Percentiles rank a stretch among this genome's conserved stretches.
Conservation (phyloP, 1,139 yeast genomes). For the Kluyveromyces sp. region DNA sequence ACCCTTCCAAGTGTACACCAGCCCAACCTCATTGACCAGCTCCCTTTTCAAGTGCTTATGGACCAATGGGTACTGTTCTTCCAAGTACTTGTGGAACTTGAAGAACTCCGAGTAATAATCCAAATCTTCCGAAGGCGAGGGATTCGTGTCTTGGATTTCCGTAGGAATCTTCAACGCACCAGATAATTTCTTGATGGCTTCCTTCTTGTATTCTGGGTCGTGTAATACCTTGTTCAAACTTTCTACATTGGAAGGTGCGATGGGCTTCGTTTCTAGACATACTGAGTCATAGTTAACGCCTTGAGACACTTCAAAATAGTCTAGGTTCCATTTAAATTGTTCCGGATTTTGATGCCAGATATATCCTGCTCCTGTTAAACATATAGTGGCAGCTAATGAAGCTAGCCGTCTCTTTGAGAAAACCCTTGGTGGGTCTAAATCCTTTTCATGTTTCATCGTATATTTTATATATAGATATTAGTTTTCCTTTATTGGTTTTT, state of each 20-base stretch:
- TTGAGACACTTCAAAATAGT: background rate
- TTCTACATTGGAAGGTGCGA: slow-evolving; percentile 9
- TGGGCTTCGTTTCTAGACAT: slow-evolving; percentile 9
- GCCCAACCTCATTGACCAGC: slow-evolving; percentile 56
- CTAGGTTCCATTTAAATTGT: background rate
- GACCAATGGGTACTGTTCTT: slow-evolving; percentile 51
- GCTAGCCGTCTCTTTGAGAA: too few species aligned
- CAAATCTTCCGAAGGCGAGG: slow-evolving; percentile 36
- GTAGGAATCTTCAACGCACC: slow-evolving; percentile 57
- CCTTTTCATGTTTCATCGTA: too few species aligned
- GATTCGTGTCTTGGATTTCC: slow-evolving; percentile 46
- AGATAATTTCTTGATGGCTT: slow-evolving; percentile 36
- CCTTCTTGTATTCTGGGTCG: slow-evolving; percentile 36
- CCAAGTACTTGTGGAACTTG: slow-evolving; percentile 47
- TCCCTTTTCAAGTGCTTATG: slow-evolving; percentile 44
- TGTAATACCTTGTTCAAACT: slow-evolving; percentile 22
- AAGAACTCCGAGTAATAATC: slow-evolving; percentile 24
- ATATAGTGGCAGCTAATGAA: too few species aligned
- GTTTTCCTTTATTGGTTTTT: too few species aligned
- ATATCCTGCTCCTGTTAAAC: too few species aligned
- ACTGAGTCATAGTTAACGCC: slow-evolving; percentile 1
- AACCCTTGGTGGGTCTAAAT: too few species aligned
- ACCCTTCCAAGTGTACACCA: slow-evolving; percentile 64
- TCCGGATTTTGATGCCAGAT: too few species aligned
- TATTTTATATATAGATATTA: too few species aligned